Evolutionary conservation across 176 grass and related monocot genomes (phyloP).

Genomic region (Alopecurus myosuroides): DNA sequence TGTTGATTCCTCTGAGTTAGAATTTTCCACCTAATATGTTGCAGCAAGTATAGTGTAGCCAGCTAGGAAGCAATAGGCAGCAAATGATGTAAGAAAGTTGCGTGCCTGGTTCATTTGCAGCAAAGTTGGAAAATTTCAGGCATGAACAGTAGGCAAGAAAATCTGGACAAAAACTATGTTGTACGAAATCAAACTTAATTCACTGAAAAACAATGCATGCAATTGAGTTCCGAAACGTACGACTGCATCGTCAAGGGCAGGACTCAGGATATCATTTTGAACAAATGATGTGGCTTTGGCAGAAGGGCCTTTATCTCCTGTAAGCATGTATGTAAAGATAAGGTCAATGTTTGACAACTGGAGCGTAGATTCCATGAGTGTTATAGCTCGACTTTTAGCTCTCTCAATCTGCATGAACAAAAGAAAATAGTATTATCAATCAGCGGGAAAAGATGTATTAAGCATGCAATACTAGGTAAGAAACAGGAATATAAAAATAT

Average conservation of each 20-base stretch:
- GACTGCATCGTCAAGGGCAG: constrained; percentile 62
- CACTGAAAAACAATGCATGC: not conserved
- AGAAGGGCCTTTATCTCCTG: constrained; percentile 53
- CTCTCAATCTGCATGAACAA: constrained; percentile 67
- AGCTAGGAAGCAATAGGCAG: not conserved
- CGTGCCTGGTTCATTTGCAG: not conserved
- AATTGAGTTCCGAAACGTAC: constrained; percentile 33
- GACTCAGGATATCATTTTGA: constrained; percentile 88
- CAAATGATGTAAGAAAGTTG: not conserved
- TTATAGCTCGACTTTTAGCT: constrained; percentile 72
- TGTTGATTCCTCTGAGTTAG: not conserved
- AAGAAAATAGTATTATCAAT: not conserved
- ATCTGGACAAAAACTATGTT: constrained; percentile 23
- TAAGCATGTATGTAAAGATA: constrained; percentile 66
- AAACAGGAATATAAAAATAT: not conserved
- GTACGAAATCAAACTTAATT: not conserved
- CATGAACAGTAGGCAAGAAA: not conserved
- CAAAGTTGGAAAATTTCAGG: not conserved
- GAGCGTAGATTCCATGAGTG: constrained; percentile 80
- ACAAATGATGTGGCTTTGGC: constrained; percentile 42
- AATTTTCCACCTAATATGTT: not conserved
- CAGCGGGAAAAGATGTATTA: not conserved
- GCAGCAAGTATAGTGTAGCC: not conserved
- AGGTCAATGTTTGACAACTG: constrained; percentile 95
- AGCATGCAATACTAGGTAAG: constrained; percentile 3